Evolutionary conservation across 1,284 basidiomycete genomes (phyloP).

Genomic region (Neolentinus lepideus): DNA sequence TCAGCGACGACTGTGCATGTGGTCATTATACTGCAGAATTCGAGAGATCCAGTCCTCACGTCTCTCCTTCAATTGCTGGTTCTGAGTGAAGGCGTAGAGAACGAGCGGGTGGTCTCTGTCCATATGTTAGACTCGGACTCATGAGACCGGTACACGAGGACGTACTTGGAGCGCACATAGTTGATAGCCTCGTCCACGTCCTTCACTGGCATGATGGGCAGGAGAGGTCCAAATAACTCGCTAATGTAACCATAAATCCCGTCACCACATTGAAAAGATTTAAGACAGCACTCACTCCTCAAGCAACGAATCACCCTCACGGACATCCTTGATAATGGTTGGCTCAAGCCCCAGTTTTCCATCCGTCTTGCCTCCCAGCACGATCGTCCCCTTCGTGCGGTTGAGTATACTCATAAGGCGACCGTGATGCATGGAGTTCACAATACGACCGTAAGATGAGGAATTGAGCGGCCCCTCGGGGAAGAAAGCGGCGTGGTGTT

Average conservation of each 20-base stretch:
- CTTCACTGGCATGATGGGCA: conserved; percentile 57
- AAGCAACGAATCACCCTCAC: conserved; percentile 44
- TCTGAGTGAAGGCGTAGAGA: conserved; percentile 41
- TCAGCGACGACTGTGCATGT: conserved; percentile 32
- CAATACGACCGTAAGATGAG: conserved; percentile 34
- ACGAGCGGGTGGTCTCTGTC: conserved; percentile 39
- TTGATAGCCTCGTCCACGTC: conserved; percentile 43
- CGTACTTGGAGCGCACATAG: conserved; percentile 39
- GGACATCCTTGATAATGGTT: conserved; percentile 40
- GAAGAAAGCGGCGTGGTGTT: conserved; percentile 25
- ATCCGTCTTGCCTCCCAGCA: conserved; percentile 47
- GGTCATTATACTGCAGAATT: conserved; percentile 13
- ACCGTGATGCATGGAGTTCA: conserved; percentile 40
- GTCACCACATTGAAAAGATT: background rate
- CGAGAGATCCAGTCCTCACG: conserved; percentile 23
- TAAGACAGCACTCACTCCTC: conserved; percentile 30
- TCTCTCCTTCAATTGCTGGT: conserved; percentile 29
- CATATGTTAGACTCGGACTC: conserved; percentile 3
- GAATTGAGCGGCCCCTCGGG: conserved; percentile 32
- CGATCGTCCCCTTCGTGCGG: conserved; percentile 45
- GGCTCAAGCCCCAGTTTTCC: conserved; percentile 32
- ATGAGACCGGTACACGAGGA: too few species aligned
- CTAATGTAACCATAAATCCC: conserved; percentile 20
- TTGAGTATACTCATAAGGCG: conserved; percentile 43
- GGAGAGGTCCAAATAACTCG: conserved; percentile 64